A percentile compares a stretch with the other conserved stretches of the same genome.
phyloP scores from a whole-genome alignment of 305 asterid species.

The Rubia peregrina region DNA sequence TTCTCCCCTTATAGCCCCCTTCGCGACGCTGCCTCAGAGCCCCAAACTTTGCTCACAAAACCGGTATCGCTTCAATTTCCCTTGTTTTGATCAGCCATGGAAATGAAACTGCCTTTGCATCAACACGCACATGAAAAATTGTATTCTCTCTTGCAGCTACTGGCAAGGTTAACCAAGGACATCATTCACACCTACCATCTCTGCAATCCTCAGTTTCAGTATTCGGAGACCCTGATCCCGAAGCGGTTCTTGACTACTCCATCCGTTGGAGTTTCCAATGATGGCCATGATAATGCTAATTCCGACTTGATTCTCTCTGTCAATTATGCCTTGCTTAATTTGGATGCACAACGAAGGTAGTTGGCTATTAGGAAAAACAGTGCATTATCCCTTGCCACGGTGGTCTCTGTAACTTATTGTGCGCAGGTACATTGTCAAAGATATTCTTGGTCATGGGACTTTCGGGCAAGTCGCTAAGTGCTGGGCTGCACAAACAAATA shows the following conservation, averaged over 20 bases:
- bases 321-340: conserved; percentile 60
- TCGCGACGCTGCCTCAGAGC: conserved; percentile 36
- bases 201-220: conserved; percentile 82
- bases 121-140: too few relatives aligned
- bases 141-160: conserved; percentile 52
- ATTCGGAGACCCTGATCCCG: conserved; percentile 70
- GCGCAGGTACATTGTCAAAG: conserved; percentile 87
- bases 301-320: conserved; percentile 85
- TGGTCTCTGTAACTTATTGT: neutral
- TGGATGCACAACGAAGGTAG: conserved; percentile 61
- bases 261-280: conserved; percentile 71
- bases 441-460: conserved; percentile 95
- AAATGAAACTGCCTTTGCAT: too few relatives aligned
- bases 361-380: neutral
- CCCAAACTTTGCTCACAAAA: conserved; percentile 57
- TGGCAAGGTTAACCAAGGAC: conserved; percentile 86
- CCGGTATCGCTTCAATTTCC: conserved; percentile 52
- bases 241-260: conserved; percentile 96
- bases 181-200: conserved; percentile 69
- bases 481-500: conserved; percentile 75
- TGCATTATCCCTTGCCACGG: neutral
- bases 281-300: conserved; percentile 88
- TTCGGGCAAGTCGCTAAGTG: conserved; percentile 99
- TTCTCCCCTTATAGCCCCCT: conserved; percentile 50
- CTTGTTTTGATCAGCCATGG: neutral